Evolutionary conservation across 2,329 filamentous ascomycete species (phyloP).

Genomic region (Fragosphaeria purpurea): DNA sequence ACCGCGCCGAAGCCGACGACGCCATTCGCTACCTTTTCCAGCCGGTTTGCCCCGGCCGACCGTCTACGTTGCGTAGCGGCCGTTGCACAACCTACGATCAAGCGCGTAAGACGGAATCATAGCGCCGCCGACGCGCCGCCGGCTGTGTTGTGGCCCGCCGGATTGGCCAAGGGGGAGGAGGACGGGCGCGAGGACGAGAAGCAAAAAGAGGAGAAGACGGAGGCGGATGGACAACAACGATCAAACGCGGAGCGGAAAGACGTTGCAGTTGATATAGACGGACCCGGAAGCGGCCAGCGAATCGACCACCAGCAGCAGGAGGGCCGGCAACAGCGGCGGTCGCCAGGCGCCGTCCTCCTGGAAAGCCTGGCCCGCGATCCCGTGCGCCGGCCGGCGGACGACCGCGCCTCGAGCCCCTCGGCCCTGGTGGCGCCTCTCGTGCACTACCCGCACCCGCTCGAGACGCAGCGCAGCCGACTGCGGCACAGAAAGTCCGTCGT

Average conservation of each 20-base stretch:
- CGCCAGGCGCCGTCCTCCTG: conserved; percentile 12
- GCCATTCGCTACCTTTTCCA: too few species aligned
- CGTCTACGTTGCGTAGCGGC: too few species aligned
- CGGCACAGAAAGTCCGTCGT: conserved; percentile 17
- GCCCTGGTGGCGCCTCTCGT: conserved; percentile 19
- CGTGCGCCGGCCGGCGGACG: conserved; percentile 10
- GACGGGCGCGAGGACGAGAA: neutral
- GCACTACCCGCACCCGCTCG: conserved; percentile 13
- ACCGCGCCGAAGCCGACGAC: neutral
- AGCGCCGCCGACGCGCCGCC: neutral
- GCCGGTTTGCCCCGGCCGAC: too few species aligned
- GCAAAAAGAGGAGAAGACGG: too few species aligned
- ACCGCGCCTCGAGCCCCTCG: conserved; percentile 10
- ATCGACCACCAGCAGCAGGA: neutral
- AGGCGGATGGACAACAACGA: too few species aligned
- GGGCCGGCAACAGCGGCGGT: neutral
- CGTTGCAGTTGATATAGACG: too few species aligned
- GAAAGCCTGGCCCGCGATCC: conserved; percentile 15
- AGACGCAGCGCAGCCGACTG: conserved; percentile 14
- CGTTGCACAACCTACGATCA: too few species aligned
- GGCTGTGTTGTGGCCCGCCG: conserved; percentile 4
- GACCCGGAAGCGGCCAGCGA: neutral
- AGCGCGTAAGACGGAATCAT: too few species aligned
- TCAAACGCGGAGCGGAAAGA: too few species aligned
- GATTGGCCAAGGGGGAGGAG: conserved; percentile 3